Base-by-base conservation (phyloP, 805 yeast genomes). In the Komagataella pastoris region DNA sequence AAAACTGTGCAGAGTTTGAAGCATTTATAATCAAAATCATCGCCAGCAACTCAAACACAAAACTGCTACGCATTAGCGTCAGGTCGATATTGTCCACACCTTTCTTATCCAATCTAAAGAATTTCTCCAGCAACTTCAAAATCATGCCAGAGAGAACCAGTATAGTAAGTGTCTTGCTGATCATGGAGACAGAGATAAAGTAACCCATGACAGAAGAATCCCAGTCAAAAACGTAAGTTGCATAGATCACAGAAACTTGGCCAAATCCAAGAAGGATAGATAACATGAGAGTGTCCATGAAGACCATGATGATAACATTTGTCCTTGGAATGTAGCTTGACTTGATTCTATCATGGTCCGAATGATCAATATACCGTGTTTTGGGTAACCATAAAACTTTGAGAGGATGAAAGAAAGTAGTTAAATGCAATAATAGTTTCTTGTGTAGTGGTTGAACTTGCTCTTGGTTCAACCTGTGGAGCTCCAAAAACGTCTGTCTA, bases 181-280 rank as follows among this genome's bases (percentile, higher is more conserved):
- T 53, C 53, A 84, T 82, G 1, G 73, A 54, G 1, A 75, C 54
- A 0, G 86, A 79, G 50, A 84, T 64, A 50, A 75, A 75, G 50
- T 74, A 72, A 4, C 88, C 85, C 49, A 84, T 61, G 40, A 73
- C 73, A 3, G 68, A 72, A 18, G 84, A 71, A 10, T 61, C 62
- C 84, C 89, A 81, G 30, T 69, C 54, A 60, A 76, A 83, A 44
- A 58, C 61, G 57, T 68, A 79, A 3, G 81, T 73, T 0, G 81
- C 76, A 57, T 76, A 83, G 17, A 84, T 60, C 1, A 80, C 62
- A 21, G 74, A 52, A 1, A 79, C 67, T 8, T 72, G 68, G 3
- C 71, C 68, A 6, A 70, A 50, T 0, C 77, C 74, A 2, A 66
- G 59, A 0, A 73, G 67, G n/a, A 75, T 59, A 8, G 72, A 55